Base-by-base conservation (phyloP, 768 basidiomycete species). In the Arthromyces matolae region DNA sequence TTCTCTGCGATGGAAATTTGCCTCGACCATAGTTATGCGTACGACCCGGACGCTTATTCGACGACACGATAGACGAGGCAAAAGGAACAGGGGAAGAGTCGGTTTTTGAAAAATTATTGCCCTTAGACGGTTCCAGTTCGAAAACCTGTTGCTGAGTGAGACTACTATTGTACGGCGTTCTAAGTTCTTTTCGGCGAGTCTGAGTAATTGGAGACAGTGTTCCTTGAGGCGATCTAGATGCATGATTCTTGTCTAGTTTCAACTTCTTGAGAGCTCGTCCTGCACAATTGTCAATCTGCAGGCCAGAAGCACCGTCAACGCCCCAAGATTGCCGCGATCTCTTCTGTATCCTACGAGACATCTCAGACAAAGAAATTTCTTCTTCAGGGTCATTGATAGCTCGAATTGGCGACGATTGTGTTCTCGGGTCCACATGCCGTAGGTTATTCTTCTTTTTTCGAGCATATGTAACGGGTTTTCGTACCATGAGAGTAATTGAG, bases 401-500 rank as follows among this genome's bases (percentile, higher is more conserved):
- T 18, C 39, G 34, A 12, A 49, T 34, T 14, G 56, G 56, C 6
- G 56, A 56, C 16, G 50, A 52, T 22, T n/a, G 29, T 2, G 42
- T 38, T 33, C 50, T 36, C 16, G 31, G 24, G 8, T 28, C 20
- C 10, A 24, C 14, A 23, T 32, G 23, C 8, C 23, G 19, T 18
- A 47, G 40, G 18, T 44, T 50, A 31, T 51, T 50, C 3, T 35
- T 35, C 32, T 47, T 31, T 43, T 42, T 58, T 14, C 37, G 59
- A 33, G 54, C 54, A 47, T 60, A 60, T 8, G 59, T 60, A 5
- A 58, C 45, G 18, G 48, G 54, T 43, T 56, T 58, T 33, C 57
- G 50, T 24, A 46, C 42, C 56, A 60, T 60, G 25, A 35, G 14
- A 44, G n/a, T n/a, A n/a, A n/a, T n/a, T n/a, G n/a, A n/a, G n/a